Conservation (phyloP, 345 rosid genomes). For the Xanthoceras sorbifolium region DNA sequence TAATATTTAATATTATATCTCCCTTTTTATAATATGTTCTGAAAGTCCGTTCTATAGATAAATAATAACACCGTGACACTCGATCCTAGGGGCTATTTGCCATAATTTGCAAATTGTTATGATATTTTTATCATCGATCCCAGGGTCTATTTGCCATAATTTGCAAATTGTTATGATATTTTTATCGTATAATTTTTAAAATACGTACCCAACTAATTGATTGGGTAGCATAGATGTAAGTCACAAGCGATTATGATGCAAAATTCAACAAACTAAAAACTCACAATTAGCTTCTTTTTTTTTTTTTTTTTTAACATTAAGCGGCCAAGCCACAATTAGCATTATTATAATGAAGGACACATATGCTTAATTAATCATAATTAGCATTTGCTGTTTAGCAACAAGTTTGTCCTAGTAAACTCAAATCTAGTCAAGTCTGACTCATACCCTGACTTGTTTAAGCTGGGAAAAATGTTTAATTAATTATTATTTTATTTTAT, state of each 20-base stretch:
- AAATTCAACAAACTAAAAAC: not conserved
- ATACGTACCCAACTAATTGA: not conserved
- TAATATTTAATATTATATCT: too few species aligned
- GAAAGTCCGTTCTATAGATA: too few species aligned
- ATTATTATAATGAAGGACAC: not conserved
- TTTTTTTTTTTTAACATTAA: too few species aligned
- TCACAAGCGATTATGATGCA: slow-evolving; percentile 18
- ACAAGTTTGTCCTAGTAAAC: not conserved
- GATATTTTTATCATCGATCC: not conserved
- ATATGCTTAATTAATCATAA: not conserved
- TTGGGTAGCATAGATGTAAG: slow-evolving; percentile 24
- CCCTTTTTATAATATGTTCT: not conserved
- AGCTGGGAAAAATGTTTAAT: not conserved
- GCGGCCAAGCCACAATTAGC: too few species aligned
- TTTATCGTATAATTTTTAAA: not conserved
- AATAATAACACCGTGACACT: slow-evolving; percentile 14
- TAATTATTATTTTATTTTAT: not conserved
- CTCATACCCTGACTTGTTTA: slow-evolving; percentile 6
- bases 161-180: not conserved
- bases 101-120: not conserved
- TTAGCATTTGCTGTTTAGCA: slow-evolving; percentile 1
- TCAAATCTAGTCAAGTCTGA: slow-evolving; percentile 16
- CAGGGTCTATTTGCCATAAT: too few species aligned
- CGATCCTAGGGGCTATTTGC: slow-evolving; percentile 18
- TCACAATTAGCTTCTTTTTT: too few species aligned